These are phyloP conservation scores for Ustulina deusta DNA, from an alignment of 2,329 filamentous ascomycete genomes.

Conservation along the genomic window DNA sequence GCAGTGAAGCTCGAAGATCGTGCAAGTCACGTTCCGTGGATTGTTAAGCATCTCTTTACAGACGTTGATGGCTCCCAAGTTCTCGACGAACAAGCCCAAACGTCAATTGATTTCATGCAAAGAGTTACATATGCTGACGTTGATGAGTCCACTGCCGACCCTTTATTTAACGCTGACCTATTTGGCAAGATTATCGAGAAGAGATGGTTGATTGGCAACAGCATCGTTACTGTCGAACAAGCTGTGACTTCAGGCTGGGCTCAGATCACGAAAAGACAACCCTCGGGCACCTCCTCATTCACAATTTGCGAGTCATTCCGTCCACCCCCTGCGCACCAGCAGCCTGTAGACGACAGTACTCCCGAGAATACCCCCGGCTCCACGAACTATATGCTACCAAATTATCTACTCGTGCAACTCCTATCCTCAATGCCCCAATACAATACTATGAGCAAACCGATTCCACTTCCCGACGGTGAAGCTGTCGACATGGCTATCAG, in stretches of 20 bases:
- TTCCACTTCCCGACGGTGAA: slow-evolving; percentile 79
- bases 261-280: slow-evolving; percentile 77
- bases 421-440: slow-evolving; percentile 72
- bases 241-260: slow-evolving; percentile 74
- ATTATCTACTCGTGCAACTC: slow-evolving; percentile 77
- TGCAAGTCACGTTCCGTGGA: slow-evolving; percentile 87
- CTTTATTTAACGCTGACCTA: slow-evolving; percentile 71
- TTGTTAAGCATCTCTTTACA: slow-evolving; percentile 85
- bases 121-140: slow-evolving; percentile 86
- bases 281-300: slow-evolving; percentile 73
- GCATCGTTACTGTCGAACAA: slow-evolving; percentile 80
- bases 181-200: slow-evolving; percentile 76
- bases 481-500: slow-evolving; percentile 79
- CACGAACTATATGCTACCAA: slow-evolving; percentile 75
- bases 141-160: slow-evolving; percentile 77
- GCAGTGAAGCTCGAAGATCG: slow-evolving; percentile 87
- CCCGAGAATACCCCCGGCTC: slow-evolving; percentile 62
- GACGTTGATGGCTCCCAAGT: slow-evolving; percentile 79
- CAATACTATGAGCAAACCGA: slow-evolving; percentile 71
- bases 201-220: slow-evolving; percentile 79
- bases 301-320: slow-evolving; percentile 70
- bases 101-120: slow-evolving; percentile 96
- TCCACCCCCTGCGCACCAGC: slow-evolving; percentile 69
- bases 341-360: slow-evolving; percentile 60
- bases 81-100: slow-evolving; percentile 91